Percentiles rank a stretch among this genome's conserved stretches.
Conservation (phyloP, 306 rosid genomes). For the Quercus alba region DNA sequence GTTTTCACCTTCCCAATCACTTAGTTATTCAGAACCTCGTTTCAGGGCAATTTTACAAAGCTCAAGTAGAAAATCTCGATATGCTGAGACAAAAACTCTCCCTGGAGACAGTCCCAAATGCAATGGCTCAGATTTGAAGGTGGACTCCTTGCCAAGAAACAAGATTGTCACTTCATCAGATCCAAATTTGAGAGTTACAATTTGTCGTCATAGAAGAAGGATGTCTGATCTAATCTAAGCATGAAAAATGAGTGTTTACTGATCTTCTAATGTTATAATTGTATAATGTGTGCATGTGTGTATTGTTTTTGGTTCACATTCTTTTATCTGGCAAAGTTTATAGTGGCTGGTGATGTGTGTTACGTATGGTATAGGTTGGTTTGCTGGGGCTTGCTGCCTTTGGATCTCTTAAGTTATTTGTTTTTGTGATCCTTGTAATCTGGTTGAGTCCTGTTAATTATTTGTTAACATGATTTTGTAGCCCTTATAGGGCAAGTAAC, state of each 20-base stretch:
- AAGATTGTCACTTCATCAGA: slow-evolving; percentile 56
- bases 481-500: slow-evolving; percentile 12
- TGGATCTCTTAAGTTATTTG: slow-evolving; percentile 30
- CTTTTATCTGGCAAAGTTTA: slow-evolving; percentile 11
- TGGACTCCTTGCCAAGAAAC: slow-evolving; percentile 33
- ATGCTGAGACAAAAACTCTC: slow-evolving; percentile 32
- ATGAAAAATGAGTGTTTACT: slow-evolving; percentile 13
- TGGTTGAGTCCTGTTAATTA: slow-evolving; percentile 15
- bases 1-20: slow-evolving; percentile 70
- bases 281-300: slow-evolving; percentile 19
- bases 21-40: slow-evolving; percentile 57
- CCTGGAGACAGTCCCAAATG: slow-evolving; percentile 51
- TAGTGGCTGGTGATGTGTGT: background rate
- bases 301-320: background rate
- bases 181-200: slow-evolving; percentile 47
- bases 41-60: slow-evolving; percentile 50
- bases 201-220: slow-evolving; percentile 72
- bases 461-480: slow-evolving; percentile 23
- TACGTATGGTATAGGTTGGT: slow-evolving; percentile 20
- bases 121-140: slow-evolving; percentile 45
- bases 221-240: slow-evolving; percentile 68
- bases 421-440: slow-evolving; percentile 13
- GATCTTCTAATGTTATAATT: slow-evolving; percentile 1
- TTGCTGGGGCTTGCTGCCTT: slow-evolving; percentile 19
- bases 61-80: slow-evolving; percentile 48